These are phyloP conservation scores for Thalassiosira livingstoniorum DNA, from an alignment of 352 stramenopile genomes.

Conservation along the genomic window DNA sequence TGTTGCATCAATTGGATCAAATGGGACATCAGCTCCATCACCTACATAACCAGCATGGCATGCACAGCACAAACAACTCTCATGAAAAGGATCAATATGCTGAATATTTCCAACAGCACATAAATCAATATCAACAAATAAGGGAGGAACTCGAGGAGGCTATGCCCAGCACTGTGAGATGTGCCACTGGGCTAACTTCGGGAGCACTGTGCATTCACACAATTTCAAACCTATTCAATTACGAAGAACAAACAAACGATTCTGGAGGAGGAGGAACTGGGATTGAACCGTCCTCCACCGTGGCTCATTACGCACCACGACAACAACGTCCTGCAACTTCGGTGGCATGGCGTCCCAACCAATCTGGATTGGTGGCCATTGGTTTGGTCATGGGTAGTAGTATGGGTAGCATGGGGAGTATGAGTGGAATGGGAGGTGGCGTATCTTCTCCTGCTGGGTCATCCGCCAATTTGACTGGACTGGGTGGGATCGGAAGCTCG, in stretches of 20 bases:
- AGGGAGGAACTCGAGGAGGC: too few relatives aligned
- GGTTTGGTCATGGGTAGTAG: slow-evolving; percentile 53
- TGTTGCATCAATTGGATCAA: background rate
- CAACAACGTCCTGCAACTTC: slow-evolving; percentile 72
- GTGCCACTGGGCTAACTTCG: slow-evolving; percentile 74
- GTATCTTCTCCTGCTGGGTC: background rate
- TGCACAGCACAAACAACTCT: too few relatives aligned
- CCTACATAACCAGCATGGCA: too few relatives aligned
- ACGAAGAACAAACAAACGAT: slow-evolving; percentile 6
- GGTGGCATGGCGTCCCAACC: slow-evolving; percentile 65
- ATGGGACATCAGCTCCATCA: background rate
- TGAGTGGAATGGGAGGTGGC: background rate
- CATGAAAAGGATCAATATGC: background rate
- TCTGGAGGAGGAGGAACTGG: background rate
- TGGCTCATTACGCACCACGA: slow-evolving; percentile 64
- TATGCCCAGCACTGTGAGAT: slow-evolving; percentile 25
- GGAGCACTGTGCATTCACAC: slow-evolving; percentile 75
- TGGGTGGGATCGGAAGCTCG: background rate
- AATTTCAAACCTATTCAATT: slow-evolving; percentile 53
- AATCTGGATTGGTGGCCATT: slow-evolving; percentile 66
- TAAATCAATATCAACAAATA: too few relatives aligned
- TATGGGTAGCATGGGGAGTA: background rate
- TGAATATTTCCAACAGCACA: background rate
- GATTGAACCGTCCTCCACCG: slow-evolving; percentile 44
- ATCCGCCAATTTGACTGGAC: background rate